Evolutionary conservation across 2,329 filamentous ascomycete species (phyloP), one percentile per base, ranked within the genome.

Genomic region (Penicillium corylophilum): DNA sequence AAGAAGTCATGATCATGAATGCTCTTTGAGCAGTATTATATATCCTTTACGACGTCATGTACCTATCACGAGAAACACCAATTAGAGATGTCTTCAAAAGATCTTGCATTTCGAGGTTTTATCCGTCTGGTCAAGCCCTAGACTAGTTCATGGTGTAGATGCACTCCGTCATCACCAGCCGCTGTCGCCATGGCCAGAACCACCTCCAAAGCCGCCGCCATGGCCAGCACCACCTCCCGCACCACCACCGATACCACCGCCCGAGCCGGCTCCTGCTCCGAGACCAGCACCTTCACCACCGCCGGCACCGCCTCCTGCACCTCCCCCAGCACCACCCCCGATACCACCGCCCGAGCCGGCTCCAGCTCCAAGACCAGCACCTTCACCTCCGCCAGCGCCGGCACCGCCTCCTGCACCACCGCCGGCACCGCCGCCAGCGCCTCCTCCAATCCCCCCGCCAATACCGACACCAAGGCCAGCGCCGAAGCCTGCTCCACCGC

Each of bases 1-100:
- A 72, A 70, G 50, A 72, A 71, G 48, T 57, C 53, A 48, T 71
- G 61, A 64, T 35, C 15, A 13, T 38, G 26, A 44, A 29, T 26
- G 31, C 31, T 39, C 31, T n/a, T 35, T 50, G 46, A 49, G 26
- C 48, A 55, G 29, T 55, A 47, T 45, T 56, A 48, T 40, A 45
- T 52, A 44, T 51, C 38, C 29, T 42, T 58, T 51, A 62, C 53
- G 61, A 63, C 35, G 44, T 57, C 51, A 63, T 62, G 60, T 58
- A 61, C 24, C 55, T 47, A 31, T 45, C 46, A 53, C 33, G 51
- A 53, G 36, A 46, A 46, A 42, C 43, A 47, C 42, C 40, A 48
- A 41, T 42, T 43, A 38, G 41, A 53, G 31, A 39, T 35, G 38
- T 38, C 26, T 36, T 33, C 40, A 31, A 51, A 50, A 48, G 38